Evolutionary conservation across 768 basidiomycete species (phyloP).

Genomic region (Hydnomerulius pinastri): DNA sequence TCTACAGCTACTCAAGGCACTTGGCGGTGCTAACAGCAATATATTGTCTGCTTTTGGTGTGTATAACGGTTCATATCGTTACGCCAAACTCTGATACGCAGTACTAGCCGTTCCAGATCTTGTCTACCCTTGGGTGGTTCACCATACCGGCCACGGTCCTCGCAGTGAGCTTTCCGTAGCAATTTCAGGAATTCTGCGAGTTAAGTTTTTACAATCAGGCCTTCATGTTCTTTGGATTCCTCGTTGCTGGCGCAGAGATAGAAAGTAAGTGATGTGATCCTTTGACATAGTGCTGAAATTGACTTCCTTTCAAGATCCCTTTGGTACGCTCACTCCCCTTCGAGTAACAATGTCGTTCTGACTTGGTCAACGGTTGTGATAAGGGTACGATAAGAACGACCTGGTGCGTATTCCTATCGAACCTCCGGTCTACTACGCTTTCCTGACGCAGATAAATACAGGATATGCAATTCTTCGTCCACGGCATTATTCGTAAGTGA

Average conservation of each 20-base stretch:
- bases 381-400: conserved; percentile 71
- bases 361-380: neutral
- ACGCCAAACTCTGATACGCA: neutral
- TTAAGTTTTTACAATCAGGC: too few relatives aligned
- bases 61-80: conserved; percentile 10
- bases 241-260: conserved; percentile 73
- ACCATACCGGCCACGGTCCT: conserved; percentile 65
- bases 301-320: conserved; percentile 40
- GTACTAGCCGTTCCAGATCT: conserved; percentile 64
- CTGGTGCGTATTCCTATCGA: conserved; percentile 41
- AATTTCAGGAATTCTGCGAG: too few relatives aligned
- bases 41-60: conserved; percentile 60
- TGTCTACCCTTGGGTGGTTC: conserved; percentile 51
- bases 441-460: conserved; percentile 16
- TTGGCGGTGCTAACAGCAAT: conserved; percentile 63
- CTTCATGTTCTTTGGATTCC: conserved; percentile 72
- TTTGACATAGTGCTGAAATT: conserved; percentile 5
- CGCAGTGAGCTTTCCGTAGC: conserved; percentile 37
- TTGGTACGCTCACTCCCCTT: conserved; percentile 32
- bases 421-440: neutral
- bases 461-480: conserved; percentile 71
- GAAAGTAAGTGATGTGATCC: conserved; percentile 51
- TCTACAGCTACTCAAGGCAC: conserved; percentile 60
- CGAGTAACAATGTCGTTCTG: neutral
- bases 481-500: conserved; percentile 60